Percentiles rank a stretch among this genome's conserved stretches.
Conservation (phyloP, 2,329 filamentous ascomycete genomes). For the Colletotrichum spinosum region DNA sequence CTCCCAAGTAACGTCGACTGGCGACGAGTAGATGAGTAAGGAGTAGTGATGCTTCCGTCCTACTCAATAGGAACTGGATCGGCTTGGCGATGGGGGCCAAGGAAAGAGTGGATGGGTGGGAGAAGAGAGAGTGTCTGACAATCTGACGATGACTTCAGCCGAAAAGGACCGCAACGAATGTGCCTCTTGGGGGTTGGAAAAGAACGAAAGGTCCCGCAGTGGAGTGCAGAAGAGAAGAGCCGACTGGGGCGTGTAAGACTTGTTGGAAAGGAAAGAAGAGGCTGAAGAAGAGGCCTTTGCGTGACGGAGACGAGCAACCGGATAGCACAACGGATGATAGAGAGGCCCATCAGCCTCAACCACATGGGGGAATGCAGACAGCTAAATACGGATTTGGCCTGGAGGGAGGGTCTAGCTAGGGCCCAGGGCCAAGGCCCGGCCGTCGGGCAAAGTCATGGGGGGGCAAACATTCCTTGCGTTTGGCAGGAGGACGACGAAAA, state of each 20-base stretch:
- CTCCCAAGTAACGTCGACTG: constrained; percentile 13
- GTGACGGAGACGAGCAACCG: constrained; percentile 16
- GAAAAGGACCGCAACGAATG: constrained; percentile 29
- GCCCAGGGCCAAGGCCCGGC: constrained; percentile 10
- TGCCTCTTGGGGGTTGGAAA: constrained; percentile 26
- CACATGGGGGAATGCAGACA: constrained; percentile 36
- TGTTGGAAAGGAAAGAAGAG: constrained; percentile 16
- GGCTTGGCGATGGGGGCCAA: constrained; percentile 18
- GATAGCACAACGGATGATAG: not conserved
- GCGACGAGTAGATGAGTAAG: constrained; percentile 10
- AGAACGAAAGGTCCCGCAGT: not conserved
- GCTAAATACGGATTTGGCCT: constrained; percentile 29
- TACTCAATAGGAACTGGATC: constrained; percentile 31
- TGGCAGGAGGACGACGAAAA: constrained; percentile 7
- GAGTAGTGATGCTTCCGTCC: constrained; percentile 6
- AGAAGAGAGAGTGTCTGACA: constrained; percentile 27
- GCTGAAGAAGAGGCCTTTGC: constrained; percentile 18
- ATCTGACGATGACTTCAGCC: constrained; percentile 27
- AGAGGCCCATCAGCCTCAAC: constrained; percentile 20
- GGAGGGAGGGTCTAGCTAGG: not conserved
- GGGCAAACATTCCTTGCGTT: constrained; percentile 16
- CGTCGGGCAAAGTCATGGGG: constrained; percentile 26
- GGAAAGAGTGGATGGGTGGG: constrained; percentile 14
- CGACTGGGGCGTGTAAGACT: constrained; percentile 24
- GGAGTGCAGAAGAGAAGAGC: constrained; percentile 26